Evolutionary conservation across 1,284 basidiomycete species (phyloP).

Genomic region (Sanguinoderma infundibulare): DNA sequence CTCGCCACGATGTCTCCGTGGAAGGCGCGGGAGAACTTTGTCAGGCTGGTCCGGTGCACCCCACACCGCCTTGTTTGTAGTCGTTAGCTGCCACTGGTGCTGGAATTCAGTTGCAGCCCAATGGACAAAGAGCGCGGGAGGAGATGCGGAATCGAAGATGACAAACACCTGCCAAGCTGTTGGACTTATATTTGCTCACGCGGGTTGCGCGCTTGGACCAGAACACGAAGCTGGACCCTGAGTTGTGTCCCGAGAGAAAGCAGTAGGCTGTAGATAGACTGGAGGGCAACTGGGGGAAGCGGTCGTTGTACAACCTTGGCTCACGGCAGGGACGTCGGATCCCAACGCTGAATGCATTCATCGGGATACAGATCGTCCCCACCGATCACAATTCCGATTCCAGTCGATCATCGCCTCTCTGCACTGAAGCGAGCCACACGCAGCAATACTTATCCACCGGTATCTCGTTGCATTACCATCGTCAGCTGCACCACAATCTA

Average conservation of each 20-base stretch:
- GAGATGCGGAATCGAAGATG: background rate
- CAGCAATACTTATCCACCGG: background rate
- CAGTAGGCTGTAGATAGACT: slow-evolving; percentile 2
- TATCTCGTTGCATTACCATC: background rate
- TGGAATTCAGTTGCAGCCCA: background rate
- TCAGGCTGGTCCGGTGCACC: background rate
- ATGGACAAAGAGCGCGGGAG: slow-evolving; percentile 1
- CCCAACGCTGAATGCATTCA: background rate
- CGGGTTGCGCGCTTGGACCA: slow-evolving; percentile 12
- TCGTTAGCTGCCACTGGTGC: background rate
- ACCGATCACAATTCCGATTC: slow-evolving; percentile 8
- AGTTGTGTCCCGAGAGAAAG: slow-evolving; percentile 4
- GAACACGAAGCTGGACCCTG: background rate
- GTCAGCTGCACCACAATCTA: background rate
- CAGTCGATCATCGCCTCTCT: background rate
- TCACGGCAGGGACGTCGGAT: background rate
- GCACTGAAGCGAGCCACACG: background rate
- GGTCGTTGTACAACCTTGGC: slow-evolving; percentile 12
- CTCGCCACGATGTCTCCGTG: background rate
- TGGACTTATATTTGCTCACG: slow-evolving; percentile 14
- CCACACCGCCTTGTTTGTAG: background rate
- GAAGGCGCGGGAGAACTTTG: slow-evolving; percentile 3
- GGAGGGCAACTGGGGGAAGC: slow-evolving; percentile 5
- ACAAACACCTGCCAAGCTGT: slow-evolving; percentile 6
- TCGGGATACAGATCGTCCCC: slow-evolving; percentile 6